Evolutionary conservation across 495 filamentous ascomycete species (phyloP), one percentile per base, ranked within the genome.

Genomic region (Neurospora tetraspora): DNA sequence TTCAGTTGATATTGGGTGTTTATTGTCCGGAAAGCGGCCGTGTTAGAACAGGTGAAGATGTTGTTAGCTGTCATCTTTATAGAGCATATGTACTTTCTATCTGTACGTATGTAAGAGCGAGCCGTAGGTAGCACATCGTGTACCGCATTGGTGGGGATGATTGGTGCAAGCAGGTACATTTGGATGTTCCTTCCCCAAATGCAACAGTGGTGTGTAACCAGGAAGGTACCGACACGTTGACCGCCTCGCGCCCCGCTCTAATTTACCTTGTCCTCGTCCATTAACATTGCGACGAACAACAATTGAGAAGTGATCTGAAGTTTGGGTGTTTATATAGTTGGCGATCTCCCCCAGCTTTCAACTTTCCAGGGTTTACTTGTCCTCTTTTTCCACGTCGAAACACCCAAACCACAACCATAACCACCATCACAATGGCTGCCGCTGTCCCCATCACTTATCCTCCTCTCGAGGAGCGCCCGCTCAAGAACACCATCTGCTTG

Each of bases 401-500:
- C 59, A 27, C 12, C 31, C 27, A 14, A 59, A 14, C 39, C 12
- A 68, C 37, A 14, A 70, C 20, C 12, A 39, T 39, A 68, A 31
- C 9, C 65, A 77, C 36, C 70, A 34, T 71, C 39, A 83, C 84
- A 73, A 87, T 81, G 73, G 71, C 80, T 20, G 38, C 71, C 5
- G 68, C 74, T 43, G 8, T 9, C 42, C 42, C 42, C 42, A 18
- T n/a, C 18, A 43, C 77, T 36, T 92, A 91, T 79, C 92, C 95
- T 59, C 88, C 94, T 45, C 86, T 98, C 75, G 87, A 89, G 75
- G 84, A 92, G 75, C 93, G 95, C 75, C 91, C 93, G 39, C 83
- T 97, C 80, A 92, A 93, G 82, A 91, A 93, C 85, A 98, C 95
- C 70, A 92, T 98, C 80, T 89, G 86, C 74, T 90, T 98, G 42